Percentiles rank a stretch among this genome's conserved stretches.
phyloP scores from a whole-genome alignment of 139 green algal genomes.

The Bryopsis sp. region DNA sequence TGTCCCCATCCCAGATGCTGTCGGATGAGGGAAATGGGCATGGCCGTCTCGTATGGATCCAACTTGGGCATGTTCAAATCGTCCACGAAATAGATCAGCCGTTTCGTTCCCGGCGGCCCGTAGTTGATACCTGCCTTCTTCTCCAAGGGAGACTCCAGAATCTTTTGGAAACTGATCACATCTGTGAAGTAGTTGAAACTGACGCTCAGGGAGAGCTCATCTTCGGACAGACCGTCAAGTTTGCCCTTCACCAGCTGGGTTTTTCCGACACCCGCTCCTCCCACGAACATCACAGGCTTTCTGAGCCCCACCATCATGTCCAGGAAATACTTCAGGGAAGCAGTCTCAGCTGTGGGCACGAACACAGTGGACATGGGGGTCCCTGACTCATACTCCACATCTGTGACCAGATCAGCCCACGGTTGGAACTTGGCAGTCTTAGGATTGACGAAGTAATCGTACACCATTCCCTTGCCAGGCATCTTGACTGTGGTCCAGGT shows the following conservation, averaged over 20 bases:
- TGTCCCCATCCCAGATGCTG: slow-evolving; percentile 87
- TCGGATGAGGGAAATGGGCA: slow-evolving; percentile 83
- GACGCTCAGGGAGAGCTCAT: slow-evolving; percentile 60
- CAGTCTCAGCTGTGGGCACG: slow-evolving; percentile 77
- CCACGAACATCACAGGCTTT: slow-evolving; percentile 91
- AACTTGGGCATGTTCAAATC: slow-evolving; percentile 87
- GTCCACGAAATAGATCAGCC: slow-evolving; percentile 86
- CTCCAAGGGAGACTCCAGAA: slow-evolving; percentile 77
- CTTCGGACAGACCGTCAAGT: slow-evolving; percentile 55
- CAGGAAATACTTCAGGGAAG: slow-evolving; percentile 74
- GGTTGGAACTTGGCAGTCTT: slow-evolving; percentile 76
- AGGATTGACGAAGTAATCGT: slow-evolving; percentile 80
- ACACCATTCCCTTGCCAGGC: slow-evolving; percentile 73
- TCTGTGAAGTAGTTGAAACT: slow-evolving; percentile 86
- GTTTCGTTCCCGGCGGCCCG: slow-evolving; percentile 70
- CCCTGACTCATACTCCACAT: slow-evolving; percentile 56
- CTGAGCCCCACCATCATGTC: slow-evolving; percentile 66
- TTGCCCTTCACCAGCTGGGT: slow-evolving; percentile 87
- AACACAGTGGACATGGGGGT: slow-evolving; percentile 67
- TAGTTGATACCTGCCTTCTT: slow-evolving; percentile 87
- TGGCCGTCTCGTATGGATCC: slow-evolving; percentile 82
- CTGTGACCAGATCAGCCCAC: slow-evolving; percentile 73
- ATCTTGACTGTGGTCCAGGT: slow-evolving; percentile 74
- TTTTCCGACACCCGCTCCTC: slow-evolving; percentile 67
- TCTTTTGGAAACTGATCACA: slow-evolving; percentile 53